phyloP scores from a whole-genome alignment of 768 basidiomycete genomes.

The Gymnopilus junonius region DNA sequence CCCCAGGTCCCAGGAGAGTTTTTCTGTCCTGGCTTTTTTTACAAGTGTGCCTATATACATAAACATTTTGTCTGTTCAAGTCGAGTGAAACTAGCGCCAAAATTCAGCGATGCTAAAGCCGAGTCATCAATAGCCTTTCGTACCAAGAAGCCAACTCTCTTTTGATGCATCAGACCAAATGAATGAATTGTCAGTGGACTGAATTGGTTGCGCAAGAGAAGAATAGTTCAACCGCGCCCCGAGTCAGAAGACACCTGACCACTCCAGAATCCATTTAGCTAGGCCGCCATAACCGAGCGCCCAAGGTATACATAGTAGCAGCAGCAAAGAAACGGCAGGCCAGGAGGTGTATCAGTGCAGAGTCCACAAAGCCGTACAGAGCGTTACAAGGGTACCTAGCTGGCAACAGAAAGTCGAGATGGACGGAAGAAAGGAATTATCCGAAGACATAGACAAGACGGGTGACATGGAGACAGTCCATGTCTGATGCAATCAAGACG shows the following conservation, averaged over 20 bases:
- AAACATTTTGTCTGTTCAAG: neutral
- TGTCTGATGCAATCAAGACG: conserved; percentile 3
- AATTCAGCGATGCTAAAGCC: neutral
- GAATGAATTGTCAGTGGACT: too few species aligned
- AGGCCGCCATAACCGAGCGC: neutral
- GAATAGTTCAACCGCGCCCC: neutral
- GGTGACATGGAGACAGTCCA: neutral
- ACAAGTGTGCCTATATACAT: neutral
- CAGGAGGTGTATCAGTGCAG: neutral
- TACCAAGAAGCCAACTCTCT: neutral
- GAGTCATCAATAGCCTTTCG: neutral
- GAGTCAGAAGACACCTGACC: neutral
- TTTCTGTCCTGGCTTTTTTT: too few species aligned
- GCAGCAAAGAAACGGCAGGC: neutral
- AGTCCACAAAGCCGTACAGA: neutral
- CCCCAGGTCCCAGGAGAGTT: neutral
- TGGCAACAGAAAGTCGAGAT: neutral
- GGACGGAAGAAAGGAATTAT: neutral
- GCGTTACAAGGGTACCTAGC: neutral
- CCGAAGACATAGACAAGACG: neutral
- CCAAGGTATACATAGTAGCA: neutral
- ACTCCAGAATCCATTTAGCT: neutral
- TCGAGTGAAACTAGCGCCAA: neutral
- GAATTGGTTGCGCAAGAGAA: neutral
- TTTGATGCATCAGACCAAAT: neutral